Evolutionary conservation across 2,329 filamentous ascomycete genomes (phyloP).

Genomic region (Chaetomium strumarium): DNA sequence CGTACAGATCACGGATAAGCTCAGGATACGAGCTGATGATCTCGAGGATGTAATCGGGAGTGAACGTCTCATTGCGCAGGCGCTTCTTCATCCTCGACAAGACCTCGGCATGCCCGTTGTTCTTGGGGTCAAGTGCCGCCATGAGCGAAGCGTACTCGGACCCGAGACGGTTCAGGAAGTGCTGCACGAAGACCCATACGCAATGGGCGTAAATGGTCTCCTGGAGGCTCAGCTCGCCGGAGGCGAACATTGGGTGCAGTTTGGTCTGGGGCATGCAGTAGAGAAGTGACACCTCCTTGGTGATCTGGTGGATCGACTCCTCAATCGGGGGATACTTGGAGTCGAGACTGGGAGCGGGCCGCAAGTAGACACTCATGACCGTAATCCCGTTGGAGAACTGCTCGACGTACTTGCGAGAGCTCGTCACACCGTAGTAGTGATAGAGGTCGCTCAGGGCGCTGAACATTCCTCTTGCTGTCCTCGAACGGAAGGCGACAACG

Average conservation of each 20-base stretch:
- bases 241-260: slow-evolving; percentile 83
- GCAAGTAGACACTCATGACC: slow-evolving; percentile 92
- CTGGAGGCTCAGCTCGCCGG: slow-evolving; percentile 81
- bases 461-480: slow-evolving; percentile 88
- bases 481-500: slow-evolving; percentile 89
- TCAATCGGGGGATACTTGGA: slow-evolving; percentile 71
- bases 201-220: slow-evolving; percentile 97
- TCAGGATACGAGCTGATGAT: slow-evolving; percentile 90
- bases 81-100: slow-evolving; percentile 93
- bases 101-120: slow-evolving; percentile 79
- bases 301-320: slow-evolving; percentile 95
- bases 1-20: slow-evolving; percentile 80
- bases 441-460: slow-evolving; percentile 93
- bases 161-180: slow-evolving; percentile 92
- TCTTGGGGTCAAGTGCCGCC: slow-evolving; percentile 71
- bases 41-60: slow-evolving; percentile 94
- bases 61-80: slow-evolving; percentile 93
- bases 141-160: slow-evolving; percentile 86
- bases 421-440: slow-evolving; percentile 97
- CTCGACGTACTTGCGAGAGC: slow-evolving; percentile 94
- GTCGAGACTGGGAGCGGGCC: slow-evolving; percentile 57
- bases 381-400: slow-evolving; percentile 99
- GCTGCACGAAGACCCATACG: slow-evolving; percentile 94
- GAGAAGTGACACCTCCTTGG: slow-evolving; percentile 93
- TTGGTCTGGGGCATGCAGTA: slow-evolving; percentile 98